These are phyloP conservation scores for Candida orba DNA, from an alignment of 805 yeast species.

Conservation along the genomic window DNA sequence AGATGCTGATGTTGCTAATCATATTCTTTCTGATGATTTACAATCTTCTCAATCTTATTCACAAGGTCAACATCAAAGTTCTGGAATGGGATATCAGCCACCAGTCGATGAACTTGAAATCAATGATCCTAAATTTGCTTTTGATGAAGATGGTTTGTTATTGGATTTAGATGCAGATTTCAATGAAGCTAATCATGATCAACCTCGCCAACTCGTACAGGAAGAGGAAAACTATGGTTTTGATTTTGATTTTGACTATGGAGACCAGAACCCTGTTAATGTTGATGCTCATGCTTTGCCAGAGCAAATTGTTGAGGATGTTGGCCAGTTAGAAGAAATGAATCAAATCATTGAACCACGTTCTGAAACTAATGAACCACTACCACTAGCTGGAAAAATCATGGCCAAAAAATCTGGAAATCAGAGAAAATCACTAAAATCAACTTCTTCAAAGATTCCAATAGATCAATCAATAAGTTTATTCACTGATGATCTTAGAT, in stretches of 20 bases:
- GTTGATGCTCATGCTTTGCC: neutral
- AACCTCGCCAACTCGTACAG: neutral
- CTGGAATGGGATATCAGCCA: neutral
- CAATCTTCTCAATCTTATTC: slow-evolving; percentile 1
- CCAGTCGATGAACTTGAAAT: slow-evolving; percentile 10
- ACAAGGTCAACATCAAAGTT: too few relatives aligned
- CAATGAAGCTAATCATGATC: neutral
- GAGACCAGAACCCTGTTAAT: slow-evolving; percentile 1
- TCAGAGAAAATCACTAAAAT: neutral
- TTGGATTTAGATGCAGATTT: slow-evolving; percentile 8
- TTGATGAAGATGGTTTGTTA: slow-evolving; percentile 22
- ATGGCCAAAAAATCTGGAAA: neutral
- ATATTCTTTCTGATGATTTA: neutral
- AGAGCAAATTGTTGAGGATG: neutral
- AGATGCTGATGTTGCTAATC: slow-evolving; percentile 14
- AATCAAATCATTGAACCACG: slow-evolving; percentile 9
- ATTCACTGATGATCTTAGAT: slow-evolving; percentile 18
- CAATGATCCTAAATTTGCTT: slow-evolving; percentile 19
- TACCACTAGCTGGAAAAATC: neutral
- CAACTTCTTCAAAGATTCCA: neutral
- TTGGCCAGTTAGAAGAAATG: neutral
- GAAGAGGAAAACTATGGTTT: slow-evolving; percentile 2
- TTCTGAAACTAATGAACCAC: neutral
- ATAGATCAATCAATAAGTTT: slow-evolving; percentile 15
- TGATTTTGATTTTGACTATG: slow-evolving; percentile 7